phyloP scores from a whole-genome alignment of 2,329 filamentous ascomycete genomes.

The Penicillium expansum region DNA sequence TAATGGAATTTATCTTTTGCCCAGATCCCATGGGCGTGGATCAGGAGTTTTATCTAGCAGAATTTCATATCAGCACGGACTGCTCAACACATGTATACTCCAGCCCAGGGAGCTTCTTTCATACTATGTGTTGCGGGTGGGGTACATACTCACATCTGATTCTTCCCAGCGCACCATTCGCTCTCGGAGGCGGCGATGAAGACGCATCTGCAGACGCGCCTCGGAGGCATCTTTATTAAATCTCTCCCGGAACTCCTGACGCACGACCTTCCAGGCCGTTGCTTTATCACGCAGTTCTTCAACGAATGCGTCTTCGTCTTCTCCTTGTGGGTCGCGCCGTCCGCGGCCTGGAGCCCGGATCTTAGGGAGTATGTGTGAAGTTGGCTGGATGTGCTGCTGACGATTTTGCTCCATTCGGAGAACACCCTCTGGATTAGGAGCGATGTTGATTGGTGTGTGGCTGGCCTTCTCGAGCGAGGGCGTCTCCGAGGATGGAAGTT shows the following conservation, averaged over 20 bases:
- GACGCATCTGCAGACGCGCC: constrained; percentile 44
- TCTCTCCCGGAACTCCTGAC: constrained; percentile 35
- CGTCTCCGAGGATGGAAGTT: constrained; percentile 22
- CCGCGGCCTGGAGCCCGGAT: constrained; percentile 34
- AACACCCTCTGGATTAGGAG: constrained; percentile 41
- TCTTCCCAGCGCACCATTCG: constrained; percentile 40
- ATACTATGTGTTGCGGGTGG: constrained; percentile 4
- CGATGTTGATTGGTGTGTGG: constrained; percentile 36
- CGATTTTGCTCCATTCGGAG: constrained; percentile 40
- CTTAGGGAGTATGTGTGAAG: constrained; percentile 26
- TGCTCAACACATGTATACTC: background rate
- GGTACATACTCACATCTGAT: constrained; percentile 46
- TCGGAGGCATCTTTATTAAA: constrained; percentile 41
- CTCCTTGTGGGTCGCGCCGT: constrained; percentile 37
- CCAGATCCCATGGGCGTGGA: constrained; percentile 38
- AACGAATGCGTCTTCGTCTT: constrained; percentile 42
- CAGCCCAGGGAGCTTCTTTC: background rate
- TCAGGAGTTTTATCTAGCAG: constrained; percentile 35
- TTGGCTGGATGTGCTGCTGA: constrained; percentile 25
- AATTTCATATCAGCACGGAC: background rate
- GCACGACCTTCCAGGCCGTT: constrained; percentile 40
- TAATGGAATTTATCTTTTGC: constrained; percentile 39
- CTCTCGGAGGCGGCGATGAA: constrained; percentile 38
- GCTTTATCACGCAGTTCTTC: constrained; percentile 38
- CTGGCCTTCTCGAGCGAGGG: constrained; percentile 12